Evolutionary conservation across 805 yeast genomes (phyloP), one percentile per base, ranked within the genome.

Genomic region (Pichia pseudocactophila): DNA sequence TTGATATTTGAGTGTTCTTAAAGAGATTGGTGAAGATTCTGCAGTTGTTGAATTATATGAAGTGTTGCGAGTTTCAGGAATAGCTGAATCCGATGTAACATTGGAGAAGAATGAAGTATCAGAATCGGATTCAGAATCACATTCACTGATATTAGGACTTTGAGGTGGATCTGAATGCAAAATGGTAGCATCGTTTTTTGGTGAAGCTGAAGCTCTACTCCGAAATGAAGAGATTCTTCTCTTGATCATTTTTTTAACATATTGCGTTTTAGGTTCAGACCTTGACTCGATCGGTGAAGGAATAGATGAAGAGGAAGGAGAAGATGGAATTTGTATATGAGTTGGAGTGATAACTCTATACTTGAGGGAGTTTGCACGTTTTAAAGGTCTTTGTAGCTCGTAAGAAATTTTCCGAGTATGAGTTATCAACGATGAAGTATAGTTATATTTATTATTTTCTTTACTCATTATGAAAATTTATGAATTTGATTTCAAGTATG

Each of bases 351-450:
- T 36, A 13, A 54, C 44, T 36, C 52, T 50, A 30, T 49, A 57
- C 3, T 55, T 47, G 16, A 57, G 41, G 11, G 62, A 58, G 30
- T 53, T 49, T 28, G 63, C 54, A 26, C 63, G 45, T 39, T 59
- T 59, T 12, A 58, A 34, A 2, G 62, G 62, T 40, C 62, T 50
- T 4, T 50, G 51, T 5, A 43, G 25, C 15, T 47, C 50, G 10
- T 39, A 22, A 10, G 50, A 47, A 10, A 44, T 22, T 28, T 47
- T 47, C 17, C 50, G 37, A 9, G 48, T 36, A 25, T 40, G 43
- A 18, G 36, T 15, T 2, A 43, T 22, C 16, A 43, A 19, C 3
- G 46, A 27, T 18, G 52, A 37, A 18, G 48, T 39, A 1, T 35
- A 15, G 18, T 41, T 19, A 4, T 19, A 15, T 15, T 18, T 27